These are phyloP conservation scores for Pseudocercospora crystallina DNA, from an alignment of 2,329 filamentous ascomycete genomes.

Conservation along the genomic window DNA sequence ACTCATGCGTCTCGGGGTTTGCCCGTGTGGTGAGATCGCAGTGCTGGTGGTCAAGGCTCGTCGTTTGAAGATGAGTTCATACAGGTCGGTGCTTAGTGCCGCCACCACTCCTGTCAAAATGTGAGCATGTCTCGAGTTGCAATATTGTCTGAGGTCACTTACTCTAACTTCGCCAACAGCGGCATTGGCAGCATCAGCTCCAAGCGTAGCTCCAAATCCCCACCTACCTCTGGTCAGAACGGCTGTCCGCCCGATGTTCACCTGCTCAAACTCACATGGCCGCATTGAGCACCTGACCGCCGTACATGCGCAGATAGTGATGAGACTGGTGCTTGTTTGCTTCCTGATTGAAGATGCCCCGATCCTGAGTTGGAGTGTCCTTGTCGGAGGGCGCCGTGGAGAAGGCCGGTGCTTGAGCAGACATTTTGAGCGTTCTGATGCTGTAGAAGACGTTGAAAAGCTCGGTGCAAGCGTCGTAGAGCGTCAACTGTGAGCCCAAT, in stretches of 20 bases:
- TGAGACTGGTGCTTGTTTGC: constrained; percentile 31
- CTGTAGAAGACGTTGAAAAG: not conserved
- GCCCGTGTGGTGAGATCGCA: no score
- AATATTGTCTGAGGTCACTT: not conserved
- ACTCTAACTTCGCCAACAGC: constrained; percentile 32
- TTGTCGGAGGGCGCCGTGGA: constrained; percentile 27
- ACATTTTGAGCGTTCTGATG: constrained; percentile 16
- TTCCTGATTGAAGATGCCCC: constrained; percentile 30
- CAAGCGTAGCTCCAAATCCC: constrained; percentile 31
- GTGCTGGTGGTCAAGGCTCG: no score
- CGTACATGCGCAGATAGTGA: constrained; percentile 34
- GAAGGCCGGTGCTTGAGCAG: constrained; percentile 22
- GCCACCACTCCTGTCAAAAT: constrained; percentile 19
- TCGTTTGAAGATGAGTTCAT: no score
- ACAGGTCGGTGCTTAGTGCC: constrained; percentile 9
- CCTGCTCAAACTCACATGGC: constrained; percentile 8
- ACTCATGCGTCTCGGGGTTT: no score
- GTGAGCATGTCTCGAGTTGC: not conserved
- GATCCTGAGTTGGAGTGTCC: constrained; percentile 29
- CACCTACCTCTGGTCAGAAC: not conserved
- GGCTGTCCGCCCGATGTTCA: no score
- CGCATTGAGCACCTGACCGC: constrained; percentile 28
- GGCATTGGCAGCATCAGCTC: constrained; percentile 32
- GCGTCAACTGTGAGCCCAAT: not conserved
- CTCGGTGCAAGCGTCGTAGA: not conserved